These are phyloP conservation scores for Pythium dissotocum DNA, from an alignment of 352 stramenopile genomes.

Conservation along the genomic window DNA sequence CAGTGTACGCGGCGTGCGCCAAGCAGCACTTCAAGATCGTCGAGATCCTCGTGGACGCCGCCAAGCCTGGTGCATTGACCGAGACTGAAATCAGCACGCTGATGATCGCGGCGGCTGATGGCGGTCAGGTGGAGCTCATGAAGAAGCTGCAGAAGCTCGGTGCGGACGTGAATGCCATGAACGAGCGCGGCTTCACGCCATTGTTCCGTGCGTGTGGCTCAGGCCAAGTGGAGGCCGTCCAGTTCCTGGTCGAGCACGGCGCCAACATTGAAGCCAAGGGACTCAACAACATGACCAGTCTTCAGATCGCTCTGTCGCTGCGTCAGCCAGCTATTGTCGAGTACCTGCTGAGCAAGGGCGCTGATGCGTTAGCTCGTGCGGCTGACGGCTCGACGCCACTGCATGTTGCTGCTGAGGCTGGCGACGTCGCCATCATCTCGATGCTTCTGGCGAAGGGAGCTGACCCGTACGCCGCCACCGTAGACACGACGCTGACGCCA, in stretches of 20 bases:
- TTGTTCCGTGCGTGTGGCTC: constrained; percentile 33
- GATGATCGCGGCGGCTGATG: constrained; percentile 31
- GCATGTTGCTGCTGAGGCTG: constrained; percentile 59
- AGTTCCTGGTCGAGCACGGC: constrained; percentile 48
- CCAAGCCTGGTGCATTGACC: constrained; percentile 9
- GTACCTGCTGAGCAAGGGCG: constrained; percentile 51
- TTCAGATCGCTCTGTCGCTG: constrained; percentile 76
- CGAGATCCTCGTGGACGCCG: constrained; percentile 24
- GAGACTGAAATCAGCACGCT: constrained; percentile 27
- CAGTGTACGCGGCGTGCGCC: constrained; percentile 77
- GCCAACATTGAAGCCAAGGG: constrained; percentile 41
- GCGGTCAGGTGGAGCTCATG: constrained; percentile 25
- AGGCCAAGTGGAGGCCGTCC: constrained; percentile 60
- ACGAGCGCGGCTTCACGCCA: constrained; percentile 31
- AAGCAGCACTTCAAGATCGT: constrained; percentile 42
- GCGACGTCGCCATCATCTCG: constrained; percentile 47
- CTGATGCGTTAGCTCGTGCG: constrained; percentile 48
- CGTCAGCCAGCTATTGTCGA: constrained; percentile 52
- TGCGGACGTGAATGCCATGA: constrained; percentile 30
- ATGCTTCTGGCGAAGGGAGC: constrained; percentile 67
- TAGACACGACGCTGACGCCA: constrained; percentile 29
- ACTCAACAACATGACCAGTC: constrained; percentile 63
- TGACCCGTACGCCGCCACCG: constrained; percentile 24
- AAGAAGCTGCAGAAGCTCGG: constrained; percentile 21
- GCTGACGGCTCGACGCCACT: constrained; percentile 68